Evolutionary conservation across 306 rosid species (phyloP).

Genomic region (Acacia melanoxylon): DNA sequence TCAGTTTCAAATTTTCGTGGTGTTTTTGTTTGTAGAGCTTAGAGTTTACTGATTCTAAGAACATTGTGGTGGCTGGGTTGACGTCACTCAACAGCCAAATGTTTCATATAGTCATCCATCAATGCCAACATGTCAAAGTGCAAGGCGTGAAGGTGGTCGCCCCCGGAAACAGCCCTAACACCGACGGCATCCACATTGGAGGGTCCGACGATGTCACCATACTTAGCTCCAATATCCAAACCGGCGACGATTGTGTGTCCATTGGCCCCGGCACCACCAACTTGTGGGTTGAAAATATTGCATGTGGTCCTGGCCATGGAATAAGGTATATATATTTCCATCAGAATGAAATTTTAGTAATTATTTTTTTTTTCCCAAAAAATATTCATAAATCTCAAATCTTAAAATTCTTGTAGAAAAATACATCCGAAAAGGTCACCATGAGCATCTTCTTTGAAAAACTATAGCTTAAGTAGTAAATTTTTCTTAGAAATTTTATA

Average conservation of each 20-base stretch:
- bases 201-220: constrained; percentile 50
- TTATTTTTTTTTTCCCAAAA: no score
- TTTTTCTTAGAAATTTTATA: no score
- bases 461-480: no score
- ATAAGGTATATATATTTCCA: constrained; percentile 45
- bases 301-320: constrained; percentile 79
- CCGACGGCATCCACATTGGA: constrained; percentile 73
- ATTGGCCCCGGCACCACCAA: constrained; percentile 60
- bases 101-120: constrained; percentile 54
- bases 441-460: no score
- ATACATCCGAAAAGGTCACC: no score
- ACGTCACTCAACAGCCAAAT: constrained; percentile 59
- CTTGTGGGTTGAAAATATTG: constrained; percentile 63
- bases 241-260: constrained; percentile 72
- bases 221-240: constrained; percentile 45
- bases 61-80: constrained; percentile 50
- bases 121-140: constrained; percentile 47
- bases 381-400: no score
- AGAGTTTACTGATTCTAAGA: constrained; percentile 42
- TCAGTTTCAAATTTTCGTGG: no score
- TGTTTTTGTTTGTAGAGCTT: constrained; percentile 36
- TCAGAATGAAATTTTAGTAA: background rate
- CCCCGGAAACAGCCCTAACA: constrained; percentile 62
- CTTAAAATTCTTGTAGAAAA: no score
- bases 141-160: constrained; percentile 44